Percentiles rank a stretch among this genome's conserved stretches.
These are phyloP conservation scores for Limnomonas spitsbergensis DNA, from an alignment of 139 green algal genomes.

Conservation along the genomic window DNA sequence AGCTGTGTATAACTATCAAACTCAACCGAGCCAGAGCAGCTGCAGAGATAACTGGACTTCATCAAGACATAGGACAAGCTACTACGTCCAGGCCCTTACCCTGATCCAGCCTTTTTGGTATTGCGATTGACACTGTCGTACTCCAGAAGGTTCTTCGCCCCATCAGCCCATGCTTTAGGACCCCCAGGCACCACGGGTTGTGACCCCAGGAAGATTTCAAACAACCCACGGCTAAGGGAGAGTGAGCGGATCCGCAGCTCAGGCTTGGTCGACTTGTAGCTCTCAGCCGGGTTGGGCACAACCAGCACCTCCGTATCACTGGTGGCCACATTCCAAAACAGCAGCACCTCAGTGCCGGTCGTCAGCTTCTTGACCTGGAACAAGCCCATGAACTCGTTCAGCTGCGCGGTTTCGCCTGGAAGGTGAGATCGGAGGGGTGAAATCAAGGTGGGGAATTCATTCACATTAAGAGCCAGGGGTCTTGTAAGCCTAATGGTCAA, in stretches of 20 bases:
- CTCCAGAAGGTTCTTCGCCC: constrained; percentile 57
- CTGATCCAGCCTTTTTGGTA: too few relatives aligned
- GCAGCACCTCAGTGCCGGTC: constrained; percentile 39
- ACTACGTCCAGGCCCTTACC: too few relatives aligned
- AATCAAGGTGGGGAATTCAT: too few relatives aligned
- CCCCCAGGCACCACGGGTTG: constrained; percentile 49
- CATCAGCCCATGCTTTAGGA: constrained; percentile 43
- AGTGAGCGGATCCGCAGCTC: constrained; percentile 57
- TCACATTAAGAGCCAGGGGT: too few relatives aligned
- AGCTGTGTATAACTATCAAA: too few relatives aligned
- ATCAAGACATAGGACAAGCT: too few relatives aligned
- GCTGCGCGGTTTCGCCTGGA: constrained; percentile 50
- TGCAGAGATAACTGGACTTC: too few relatives aligned
- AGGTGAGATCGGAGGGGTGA: background rate
- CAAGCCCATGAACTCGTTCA: constrained; percentile 54
- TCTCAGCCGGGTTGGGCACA: background rate
- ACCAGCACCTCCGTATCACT: background rate
- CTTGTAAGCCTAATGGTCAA: too few relatives aligned
- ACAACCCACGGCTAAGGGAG: constrained; percentile 65
- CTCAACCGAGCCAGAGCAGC: too few relatives aligned
- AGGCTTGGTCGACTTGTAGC: constrained; percentile 35
- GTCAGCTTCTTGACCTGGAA: constrained; percentile 47
- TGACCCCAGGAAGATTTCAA: constrained; percentile 71
- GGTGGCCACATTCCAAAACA: constrained; percentile 10
- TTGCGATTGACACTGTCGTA: constrained; percentile 58